Base-by-base conservation (phyloP, 1,284 basidiomycete genomes). In the Papiliotrema terrestris region DNA sequence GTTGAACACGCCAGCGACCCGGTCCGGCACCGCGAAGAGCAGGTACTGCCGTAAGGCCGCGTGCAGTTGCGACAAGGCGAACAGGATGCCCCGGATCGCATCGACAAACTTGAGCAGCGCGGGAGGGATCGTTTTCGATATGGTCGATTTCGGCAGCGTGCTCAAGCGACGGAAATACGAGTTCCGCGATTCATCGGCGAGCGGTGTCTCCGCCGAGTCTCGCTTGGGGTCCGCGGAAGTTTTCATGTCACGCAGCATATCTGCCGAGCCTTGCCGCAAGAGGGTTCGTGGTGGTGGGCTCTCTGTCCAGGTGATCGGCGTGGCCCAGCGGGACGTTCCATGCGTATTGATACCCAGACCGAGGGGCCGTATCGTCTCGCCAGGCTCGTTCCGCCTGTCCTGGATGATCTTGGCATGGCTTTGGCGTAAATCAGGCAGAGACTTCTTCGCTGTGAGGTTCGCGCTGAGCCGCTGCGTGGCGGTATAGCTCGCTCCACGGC, bases 51-150 rank as follows among this genome's bases (percentile, higher is more conserved):
- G 86, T 25, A 99, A 79, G 0, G 91, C 87, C 58, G 91, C 85
- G 70, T 97, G 89, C 29, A 98, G 85, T 76, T 98, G 94, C 29
- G 90, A 91, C 53, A 95, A 81, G 1, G 92, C 88, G 71, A 97
- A 98, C 20, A 98, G 82, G 45, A 98, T 86, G 14, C 91, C 93
- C 26, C 95, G 87, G 45, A 91, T 86, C 5, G 89, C 87, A 68
- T 98, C 93, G 49, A 95, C 82, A 35, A 95, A 82, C 43, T 82
- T 82, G 25, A 88, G 79, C 17, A 98, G 79, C 9, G 88, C 80
- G 8, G 82, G 78, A 0, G 94, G 89, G 11, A 96, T 83, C 15
- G 85, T 81, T 60, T 84, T 85, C 23, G 85, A 82, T 35, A 87
- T 83, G 0, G 82, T 81, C 17, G 85, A 83, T 0, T 81, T 77